A percentile compares a stretch with the other conserved stretches of the same genome.
These are phyloP conservation scores for Diversispora eburnea DNA, from an alignment of 192 early-diverging fungal genomes.

Conservation along the genomic window DNA sequence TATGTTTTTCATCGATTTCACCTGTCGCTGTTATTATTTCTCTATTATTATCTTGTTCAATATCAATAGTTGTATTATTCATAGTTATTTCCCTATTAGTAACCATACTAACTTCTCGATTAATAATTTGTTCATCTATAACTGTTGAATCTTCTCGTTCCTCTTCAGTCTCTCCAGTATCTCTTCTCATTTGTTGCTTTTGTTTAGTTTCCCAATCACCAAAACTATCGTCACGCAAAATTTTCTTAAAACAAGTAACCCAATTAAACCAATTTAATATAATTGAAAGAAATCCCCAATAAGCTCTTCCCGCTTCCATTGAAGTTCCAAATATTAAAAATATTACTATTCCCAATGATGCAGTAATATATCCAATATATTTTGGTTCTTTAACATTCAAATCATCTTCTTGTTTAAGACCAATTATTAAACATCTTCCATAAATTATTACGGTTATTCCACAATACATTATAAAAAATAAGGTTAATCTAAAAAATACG, in stretches of 20 bases:
- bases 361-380: conserved; percentile 13
- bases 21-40: no score
- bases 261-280: not conserved
- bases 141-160: no score
- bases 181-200: no score
- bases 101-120: no score
- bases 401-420: not conserved
- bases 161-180: no score
- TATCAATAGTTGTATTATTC: no score
- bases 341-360: conserved; percentile 20
- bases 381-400: not conserved
- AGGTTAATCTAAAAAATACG: conserved; percentile 1
- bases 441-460: conserved; percentile 3
- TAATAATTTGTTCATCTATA: no score
- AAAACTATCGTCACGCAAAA: conserved; percentile 18
- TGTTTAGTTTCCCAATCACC: conserved; percentile 21
- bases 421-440: conserved; percentile 1
- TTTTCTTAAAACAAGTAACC: not conserved
- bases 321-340: conserved; percentile 23
- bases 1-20: no score
- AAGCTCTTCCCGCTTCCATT: conserved; percentile 10
- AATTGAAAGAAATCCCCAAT: not conserved
- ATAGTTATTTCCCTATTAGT: no score
- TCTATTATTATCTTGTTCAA: no score
- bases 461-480: conserved; percentile 17